These are phyloP conservation scores for Olyra latifolia DNA, from an alignment of 176 grass and related monocot genomes.

Conservation along the genomic window DNA sequence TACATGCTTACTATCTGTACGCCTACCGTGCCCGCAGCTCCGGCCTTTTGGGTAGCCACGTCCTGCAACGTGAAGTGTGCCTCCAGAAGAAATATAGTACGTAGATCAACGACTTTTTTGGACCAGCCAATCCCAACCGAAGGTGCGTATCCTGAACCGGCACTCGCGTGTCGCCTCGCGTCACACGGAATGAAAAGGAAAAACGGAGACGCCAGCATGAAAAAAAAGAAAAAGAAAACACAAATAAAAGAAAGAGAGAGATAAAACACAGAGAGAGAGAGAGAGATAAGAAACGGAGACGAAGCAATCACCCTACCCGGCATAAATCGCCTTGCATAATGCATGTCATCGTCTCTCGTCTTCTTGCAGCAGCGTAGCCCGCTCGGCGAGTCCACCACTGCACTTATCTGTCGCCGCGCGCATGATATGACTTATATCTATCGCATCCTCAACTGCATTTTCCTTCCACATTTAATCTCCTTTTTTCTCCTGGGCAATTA, in stretches of 20 bases:
- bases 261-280: no score
- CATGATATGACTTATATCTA: neutral
- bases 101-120: neutral
- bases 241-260: no score
- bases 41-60: no score
- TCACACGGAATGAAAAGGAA: neutral
- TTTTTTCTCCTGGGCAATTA: neutral
- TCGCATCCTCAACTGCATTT: constrained; percentile 41
- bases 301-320: neutral
- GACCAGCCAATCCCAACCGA: constrained; percentile 14
- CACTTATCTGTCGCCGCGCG: neutral
- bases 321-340: neutral
- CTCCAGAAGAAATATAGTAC: neutral
- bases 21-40: no score
- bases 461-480: constrained; percentile 32
- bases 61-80: neutral
- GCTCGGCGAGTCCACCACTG: neutral
- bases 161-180: neutral
- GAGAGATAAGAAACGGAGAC: no score
- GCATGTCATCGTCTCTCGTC: neutral
- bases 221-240: neutral
- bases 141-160: constrained; percentile 10
- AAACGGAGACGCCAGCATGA: neutral
- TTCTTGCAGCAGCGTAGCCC: neutral
- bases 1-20: neutral